A percentile compares a stretch with the other conserved stretches of the same genome.
phyloP scores from a whole-genome alignment of 169 alveolate species.

The Cyclospora cayetanensis region DNA sequence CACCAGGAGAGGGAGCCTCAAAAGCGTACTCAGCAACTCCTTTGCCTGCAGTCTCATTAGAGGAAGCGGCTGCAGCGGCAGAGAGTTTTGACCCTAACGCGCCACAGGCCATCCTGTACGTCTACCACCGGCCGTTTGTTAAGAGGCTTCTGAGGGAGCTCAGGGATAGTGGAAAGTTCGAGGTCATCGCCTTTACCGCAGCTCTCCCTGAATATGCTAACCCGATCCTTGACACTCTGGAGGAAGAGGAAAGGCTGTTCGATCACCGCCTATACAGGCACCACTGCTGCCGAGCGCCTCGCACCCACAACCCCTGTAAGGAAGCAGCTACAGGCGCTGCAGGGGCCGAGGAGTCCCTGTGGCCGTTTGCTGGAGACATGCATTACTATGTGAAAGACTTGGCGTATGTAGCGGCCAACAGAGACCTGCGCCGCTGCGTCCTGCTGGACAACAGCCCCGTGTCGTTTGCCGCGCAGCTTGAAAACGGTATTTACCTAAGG shows the following conservation, averaged over 20 bases:
- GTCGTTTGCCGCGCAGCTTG: slow-evolving; percentile 46
- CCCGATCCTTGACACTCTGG: slow-evolving; percentile 43
- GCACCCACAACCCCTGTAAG: neutral
- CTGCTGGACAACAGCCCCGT: slow-evolving; percentile 52
- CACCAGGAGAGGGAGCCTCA: neutral
- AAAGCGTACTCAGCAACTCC: neutral
- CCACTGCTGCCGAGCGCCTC: slow-evolving; percentile 48
- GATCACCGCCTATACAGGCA: slow-evolving; percentile 27
- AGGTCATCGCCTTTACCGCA: slow-evolving; percentile 42
- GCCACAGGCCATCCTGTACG: neutral
- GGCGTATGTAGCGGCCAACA: neutral
- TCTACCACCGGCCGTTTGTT: slow-evolving; percentile 35
- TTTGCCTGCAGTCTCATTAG: neutral
- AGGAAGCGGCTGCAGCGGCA: slow-evolving; percentile 7
- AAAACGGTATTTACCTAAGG: slow-evolving; percentile 12
- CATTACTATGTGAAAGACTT: slow-evolving; percentile 43
- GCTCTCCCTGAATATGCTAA: slow-evolving; percentile 55
- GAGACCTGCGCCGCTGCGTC: slow-evolving; percentile 22
- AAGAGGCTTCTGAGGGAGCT: neutral
- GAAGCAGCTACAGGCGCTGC: neutral
- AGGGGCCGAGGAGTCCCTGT: neutral
- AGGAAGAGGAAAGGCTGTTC: neutral
- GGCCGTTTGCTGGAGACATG: neutral
- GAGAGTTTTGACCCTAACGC: neutral
- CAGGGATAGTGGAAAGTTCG: neutral